A percentile compares a stretch with the other conserved stretches of the same genome.
phyloP scores from a whole-genome alignment of 2,329 filamentous ascomycete species.

The Clonostachys sp. region DNA sequence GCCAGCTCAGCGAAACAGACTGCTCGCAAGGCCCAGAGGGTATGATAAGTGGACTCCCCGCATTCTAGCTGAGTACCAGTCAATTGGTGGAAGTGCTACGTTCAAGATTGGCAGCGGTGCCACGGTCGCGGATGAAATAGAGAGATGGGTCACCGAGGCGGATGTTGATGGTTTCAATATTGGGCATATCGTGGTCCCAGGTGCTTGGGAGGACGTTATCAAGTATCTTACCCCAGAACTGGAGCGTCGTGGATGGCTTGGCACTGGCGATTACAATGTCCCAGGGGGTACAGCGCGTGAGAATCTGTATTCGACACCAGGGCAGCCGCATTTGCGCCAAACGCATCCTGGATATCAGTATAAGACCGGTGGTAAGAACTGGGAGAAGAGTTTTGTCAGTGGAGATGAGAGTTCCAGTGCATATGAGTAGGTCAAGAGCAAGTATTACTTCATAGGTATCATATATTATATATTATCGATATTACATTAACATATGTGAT shows the following conservation, averaged over 20 bases:
- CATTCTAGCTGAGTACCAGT: constrained; percentile 22
- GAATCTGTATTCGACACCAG: constrained; percentile 40
- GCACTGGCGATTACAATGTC: constrained; percentile 16
- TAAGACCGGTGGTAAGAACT: neutral
- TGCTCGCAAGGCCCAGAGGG: constrained; percentile 13
- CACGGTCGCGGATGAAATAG: constrained; percentile 22
- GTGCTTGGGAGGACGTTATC: constrained; percentile 12
- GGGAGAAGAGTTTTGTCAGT: no score
- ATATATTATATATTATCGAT: no score
- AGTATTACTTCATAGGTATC: no score
- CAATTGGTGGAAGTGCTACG: constrained; percentile 20
- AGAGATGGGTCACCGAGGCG: constrained; percentile 38
- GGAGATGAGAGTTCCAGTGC: no score
- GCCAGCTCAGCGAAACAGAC: constrained; percentile 39
- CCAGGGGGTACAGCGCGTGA: constrained; percentile 45
- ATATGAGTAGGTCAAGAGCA: no score
- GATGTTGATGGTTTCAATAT: constrained; percentile 55
- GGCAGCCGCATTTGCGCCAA: neutral
- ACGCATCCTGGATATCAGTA: neutral
- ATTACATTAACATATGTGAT: no score
- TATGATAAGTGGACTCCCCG: constrained; percentile 25
- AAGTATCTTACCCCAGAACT: constrained; percentile 13
- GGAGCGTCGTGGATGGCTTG: constrained; percentile 12
- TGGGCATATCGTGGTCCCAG: constrained; percentile 2
- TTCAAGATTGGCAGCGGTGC: constrained; percentile 20